phyloP scores from a whole-genome alignment of 169 alveolate species.

The Plasmodium gaboni region DNA sequence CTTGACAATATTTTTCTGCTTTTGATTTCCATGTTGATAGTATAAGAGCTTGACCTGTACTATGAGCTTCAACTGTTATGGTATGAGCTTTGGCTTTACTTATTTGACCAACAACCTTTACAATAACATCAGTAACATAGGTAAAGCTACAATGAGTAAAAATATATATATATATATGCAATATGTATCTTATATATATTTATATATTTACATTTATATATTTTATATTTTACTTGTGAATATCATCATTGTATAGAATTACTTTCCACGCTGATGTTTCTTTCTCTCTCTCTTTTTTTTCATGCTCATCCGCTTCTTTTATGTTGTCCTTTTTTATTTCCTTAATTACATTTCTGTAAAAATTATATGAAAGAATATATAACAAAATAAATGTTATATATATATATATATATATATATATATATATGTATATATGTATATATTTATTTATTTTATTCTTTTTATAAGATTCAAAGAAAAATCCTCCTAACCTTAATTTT shows the following conservation, averaged over 20 bases:
- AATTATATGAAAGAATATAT: background rate
- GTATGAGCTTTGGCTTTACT: constrained; percentile 87
- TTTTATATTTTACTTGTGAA: constrained; percentile 85
- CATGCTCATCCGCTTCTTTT: constrained; percentile 58
- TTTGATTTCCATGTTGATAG: constrained; percentile 85
- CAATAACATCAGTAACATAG: constrained; percentile 86
- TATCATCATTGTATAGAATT: constrained; percentile 89
- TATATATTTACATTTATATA: background rate
- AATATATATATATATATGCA: background rate
- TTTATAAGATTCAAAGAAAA: background rate
- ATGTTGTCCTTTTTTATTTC: constrained; percentile 69
- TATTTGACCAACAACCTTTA: constrained; percentile 82
- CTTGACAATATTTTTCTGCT: constrained; percentile 84
- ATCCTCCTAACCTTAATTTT: constrained; percentile 37
- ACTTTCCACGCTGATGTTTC: constrained; percentile 88
- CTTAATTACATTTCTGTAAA: constrained; percentile 44
- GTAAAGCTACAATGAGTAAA: constrained; percentile 75
- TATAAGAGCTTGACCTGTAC: constrained; percentile 85
- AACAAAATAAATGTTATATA: background rate
- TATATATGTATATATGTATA: background rate
- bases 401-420: background rate
- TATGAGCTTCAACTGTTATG: constrained; percentile 89
- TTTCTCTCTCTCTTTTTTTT: constrained; percentile 79
- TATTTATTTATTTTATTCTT: background rate
- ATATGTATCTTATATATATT: background rate